Evolutionary conservation across 2,329 filamentous ascomycete genomes (phyloP).

Genomic region (Fusarium tjaetaba): DNA sequence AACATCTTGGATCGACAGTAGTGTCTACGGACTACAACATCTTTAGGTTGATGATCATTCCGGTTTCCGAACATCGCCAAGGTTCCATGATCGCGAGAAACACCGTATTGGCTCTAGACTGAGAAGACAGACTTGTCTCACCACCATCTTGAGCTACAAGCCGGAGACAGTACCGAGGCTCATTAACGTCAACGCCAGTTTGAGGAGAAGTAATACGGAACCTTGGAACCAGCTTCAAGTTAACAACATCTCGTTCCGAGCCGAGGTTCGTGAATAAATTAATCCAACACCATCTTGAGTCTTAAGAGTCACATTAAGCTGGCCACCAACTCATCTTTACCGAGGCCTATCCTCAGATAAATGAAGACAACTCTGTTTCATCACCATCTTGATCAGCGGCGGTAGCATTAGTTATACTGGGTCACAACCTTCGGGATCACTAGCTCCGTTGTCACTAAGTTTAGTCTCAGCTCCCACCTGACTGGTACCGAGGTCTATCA

Average conservation of each 20-base stretch:
- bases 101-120: background rate
- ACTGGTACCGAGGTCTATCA: background rate
- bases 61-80: background rate
- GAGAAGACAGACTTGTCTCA: background rate
- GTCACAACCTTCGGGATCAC: background rate
- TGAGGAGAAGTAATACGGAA: background rate
- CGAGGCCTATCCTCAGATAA: background rate
- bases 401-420: background rate
- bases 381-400: background rate
- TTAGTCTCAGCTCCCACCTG: background rate
- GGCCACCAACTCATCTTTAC: background rate
- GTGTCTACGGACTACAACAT: background rate
- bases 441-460: background rate
- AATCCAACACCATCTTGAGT: background rate
- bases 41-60: background rate
- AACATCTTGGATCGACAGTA: background rate
- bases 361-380: background rate
- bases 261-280: background rate
- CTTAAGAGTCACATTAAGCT: background rate
- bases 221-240: background rate
- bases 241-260: background rate
- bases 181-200: too few relatives aligned
- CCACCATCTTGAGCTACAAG: background rate
- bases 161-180: background rate
- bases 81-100: background rate